Evolutionary conservation across 768 basidiomycete species (phyloP), one percentile per base, ranked within the genome.

Genomic region (Suillus cothurnatus): DNA sequence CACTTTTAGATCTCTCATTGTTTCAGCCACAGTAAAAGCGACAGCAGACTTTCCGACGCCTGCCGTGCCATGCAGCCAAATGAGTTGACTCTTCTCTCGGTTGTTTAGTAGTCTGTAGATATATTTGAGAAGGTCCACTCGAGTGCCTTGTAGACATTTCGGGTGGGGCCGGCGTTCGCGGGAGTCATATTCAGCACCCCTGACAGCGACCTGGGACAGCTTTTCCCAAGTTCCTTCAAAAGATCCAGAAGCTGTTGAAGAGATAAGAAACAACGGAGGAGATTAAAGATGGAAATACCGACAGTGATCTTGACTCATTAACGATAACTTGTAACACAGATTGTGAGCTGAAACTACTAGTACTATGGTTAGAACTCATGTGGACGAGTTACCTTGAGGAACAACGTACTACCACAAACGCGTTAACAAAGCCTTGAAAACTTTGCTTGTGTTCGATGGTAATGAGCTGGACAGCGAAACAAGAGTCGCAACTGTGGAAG

Each of bases 151-250:
- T 17, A 57, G 38, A 38, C n/a, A 57, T 57, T 57, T 57, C 6
- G 31, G 53, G 53, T 55, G 53, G 21, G 53, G 53, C 31, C 11
- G 53, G 12, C 53, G 31, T 55, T 55, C 53, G 11, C 31, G 53
- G 6, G 53, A 55, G 53, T 55, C 53, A 21, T 55, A 55, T 32
- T 55, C 53, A 32, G 53, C 53, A 32, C 53, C 52, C 31, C 32
- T 55, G 53, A 53, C 52, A 19, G 52, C 52, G 19, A 57, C 34
- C 23, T 38, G 56, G 8, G 34, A 36, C n/a, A 57, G n/a, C 23
- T 17, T 57, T 23, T 57, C 56, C 36, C 56, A 57, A 26, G 56
- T 53, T 31, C 52, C 52, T 53, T 53, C 52, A 53, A 31, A 57
- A 4, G 56, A 57, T 36, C 34, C 34, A 23, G 7, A 8, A 57